phyloP scores from a whole-genome alignment of 495 filamentous ascomycete species.

The Penicillium samsonianum region DNA sequence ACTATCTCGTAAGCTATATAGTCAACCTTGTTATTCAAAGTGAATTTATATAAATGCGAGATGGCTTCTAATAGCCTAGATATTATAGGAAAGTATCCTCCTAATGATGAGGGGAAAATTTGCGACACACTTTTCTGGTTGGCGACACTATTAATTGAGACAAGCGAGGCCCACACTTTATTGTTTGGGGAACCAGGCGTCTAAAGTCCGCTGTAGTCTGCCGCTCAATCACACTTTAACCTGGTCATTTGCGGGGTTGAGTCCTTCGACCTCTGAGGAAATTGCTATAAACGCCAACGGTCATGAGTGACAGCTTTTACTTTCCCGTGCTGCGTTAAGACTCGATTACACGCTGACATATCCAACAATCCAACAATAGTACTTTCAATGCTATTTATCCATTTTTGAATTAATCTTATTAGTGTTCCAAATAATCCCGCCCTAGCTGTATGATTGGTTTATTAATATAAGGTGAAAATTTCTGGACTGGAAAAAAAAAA shows the following conservation, averaged over 20 bases:
- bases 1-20: not conserved
- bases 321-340: not conserved
- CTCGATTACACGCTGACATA: not conserved
- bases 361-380: not conserved
- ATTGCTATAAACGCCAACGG: not conserved
- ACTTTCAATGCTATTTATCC: not conserved
- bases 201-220: not conserved
- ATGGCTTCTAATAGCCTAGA: not conserved
- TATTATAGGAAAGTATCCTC: not conserved
- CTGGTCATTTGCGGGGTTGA: not conserved
- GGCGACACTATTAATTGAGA: not conserved
- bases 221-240: not conserved
- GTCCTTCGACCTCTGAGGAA: not conserved
- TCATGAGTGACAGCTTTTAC: not conserved
- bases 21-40: not conserved
- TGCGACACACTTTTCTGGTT: not conserved
- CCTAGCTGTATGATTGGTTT: not conserved
- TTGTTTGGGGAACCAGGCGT: not conserved
- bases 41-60: not conserved
- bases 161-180: conserved; percentile 7
- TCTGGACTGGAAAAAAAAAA: not conserved
- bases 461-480: not conserved
- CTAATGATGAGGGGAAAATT: not conserved
- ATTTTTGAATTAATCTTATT: not conserved
- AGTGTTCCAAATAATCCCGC: not conserved